phyloP scores from a whole-genome alignment of 2,329 filamentous ascomycete genomes.

The Penicillium sp. region DNA sequence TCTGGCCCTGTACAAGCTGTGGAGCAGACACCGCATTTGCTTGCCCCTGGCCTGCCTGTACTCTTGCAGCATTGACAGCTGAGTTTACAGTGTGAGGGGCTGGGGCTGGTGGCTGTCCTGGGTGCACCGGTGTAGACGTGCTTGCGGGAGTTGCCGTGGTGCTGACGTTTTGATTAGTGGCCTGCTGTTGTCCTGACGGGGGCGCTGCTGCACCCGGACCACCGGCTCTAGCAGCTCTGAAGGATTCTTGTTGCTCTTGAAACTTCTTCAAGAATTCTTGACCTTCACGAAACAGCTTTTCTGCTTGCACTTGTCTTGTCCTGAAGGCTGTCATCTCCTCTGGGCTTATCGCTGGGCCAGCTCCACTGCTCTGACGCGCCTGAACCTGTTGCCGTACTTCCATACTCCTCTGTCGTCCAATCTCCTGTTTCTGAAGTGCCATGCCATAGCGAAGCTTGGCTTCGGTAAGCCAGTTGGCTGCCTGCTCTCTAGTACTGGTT shows the following conservation, averaged over 20 bases:
- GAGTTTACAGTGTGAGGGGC: constrained; percentile 47
- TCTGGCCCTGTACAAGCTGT: background rate
- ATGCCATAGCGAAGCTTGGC: constrained; percentile 46
- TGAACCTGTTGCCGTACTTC: constrained; percentile 39
- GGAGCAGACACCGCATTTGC: background rate
- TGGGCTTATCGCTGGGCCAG: constrained; percentile 27
- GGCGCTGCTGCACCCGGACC: background rate
- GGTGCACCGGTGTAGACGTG: constrained; percentile 25
- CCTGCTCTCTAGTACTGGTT: constrained; percentile 40
- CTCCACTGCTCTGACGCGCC: constrained; percentile 36
- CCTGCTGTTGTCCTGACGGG: constrained; percentile 14
- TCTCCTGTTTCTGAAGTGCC: constrained; percentile 46
- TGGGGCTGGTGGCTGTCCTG: constrained; percentile 33
- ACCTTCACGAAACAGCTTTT: constrained; percentile 42
- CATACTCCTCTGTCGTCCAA: constrained; percentile 40
- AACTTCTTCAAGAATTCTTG: constrained; percentile 46
- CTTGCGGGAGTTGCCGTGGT: constrained; percentile 18
- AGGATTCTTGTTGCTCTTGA: constrained; percentile 46
- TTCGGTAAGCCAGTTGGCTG: constrained; percentile 45
- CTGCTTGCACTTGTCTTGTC: constrained; percentile 36
- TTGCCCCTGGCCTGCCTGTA: constrained; percentile 27
- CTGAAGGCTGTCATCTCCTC: constrained; percentile 43
- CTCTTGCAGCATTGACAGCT: constrained; percentile 43
- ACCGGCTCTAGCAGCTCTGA: constrained; percentile 31
- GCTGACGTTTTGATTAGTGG: background rate